Evolutionary conservation across 495 filamentous ascomycete species (phyloP), one percentile per base, ranked within the genome.

Genomic region (Neurospora sp.): DNA sequence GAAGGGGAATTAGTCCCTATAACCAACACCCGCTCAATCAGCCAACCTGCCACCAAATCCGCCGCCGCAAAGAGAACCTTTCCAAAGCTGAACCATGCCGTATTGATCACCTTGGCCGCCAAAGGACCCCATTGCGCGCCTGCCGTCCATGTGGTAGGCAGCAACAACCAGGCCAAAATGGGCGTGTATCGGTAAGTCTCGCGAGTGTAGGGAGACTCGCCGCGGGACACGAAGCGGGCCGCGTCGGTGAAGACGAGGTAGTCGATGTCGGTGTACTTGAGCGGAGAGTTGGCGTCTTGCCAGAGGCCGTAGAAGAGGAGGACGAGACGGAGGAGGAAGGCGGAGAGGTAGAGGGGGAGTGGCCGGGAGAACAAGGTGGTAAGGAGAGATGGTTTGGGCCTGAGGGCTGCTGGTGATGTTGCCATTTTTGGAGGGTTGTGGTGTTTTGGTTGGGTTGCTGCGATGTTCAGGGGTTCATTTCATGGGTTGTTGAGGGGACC

Each of bases 191-290:
- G 92, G 82, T 99, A 99, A 0, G 96, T 99, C 77, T 96, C 96
- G 40, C 96, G 88, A 31, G 86, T 83, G 80, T 99, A 99, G 0
- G 96, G 96, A 3, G 92, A 92, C 42, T 78, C 73, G 5, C 82
- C 79, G 3, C 76, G 79, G 3, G 91, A 85, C 53, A 93, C 86
- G 79, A 91, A 94, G 73, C 92, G 92, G 8, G 96, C 88, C 10
- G 96, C 96, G 80, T 97, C 94, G n/a, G 96, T 98, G 86, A 99
- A 99, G 73, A 99, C 96, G 76, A 92, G 90, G 85, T 99, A 99
- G 87, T 99, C 96, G 78, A 99, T 97, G 82, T 99, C 96, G 70
- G 96, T 99, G 86, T 98, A 99, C 82, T 97, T 97, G 76, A 99
- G 82, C 3, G 94, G 87, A 10, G 94, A 96, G 82, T 93, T 86